Evolutionary conservation across 441 rosid species (phyloP), one percentile per base, ranked within the genome.

Genomic region (Aleurites moluccanus): DNA sequence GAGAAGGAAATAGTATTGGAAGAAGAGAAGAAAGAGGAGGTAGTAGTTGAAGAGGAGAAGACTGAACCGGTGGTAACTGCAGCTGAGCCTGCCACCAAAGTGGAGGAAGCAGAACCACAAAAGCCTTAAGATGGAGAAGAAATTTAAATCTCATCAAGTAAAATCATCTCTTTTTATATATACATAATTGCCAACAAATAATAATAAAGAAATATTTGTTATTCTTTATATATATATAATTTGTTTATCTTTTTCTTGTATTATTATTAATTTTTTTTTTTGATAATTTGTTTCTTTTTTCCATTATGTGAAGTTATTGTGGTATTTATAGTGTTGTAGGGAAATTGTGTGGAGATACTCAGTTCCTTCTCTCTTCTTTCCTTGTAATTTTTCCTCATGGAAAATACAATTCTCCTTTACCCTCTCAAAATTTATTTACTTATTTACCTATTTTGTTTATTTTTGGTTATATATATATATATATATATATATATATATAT

Each of bases 21-120:
- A 50, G 88, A 87, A 79, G 84, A 72, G 67, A 80, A 88, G 87
- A 83, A 86, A 73, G 85, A 85, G 66, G 92, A 82, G 73, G 78
- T 33, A 5, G 77, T 38, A 0, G 78, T 1, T 14, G 80, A 38
- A 47, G 70, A 44, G 7, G 84, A 73, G 66, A 64, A 63, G 64
- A 38, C 60, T 10, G 70, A n/a, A 20, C 1, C 56, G 2, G 23
- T 14, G 52, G 68, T 7, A 0, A 70, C 62, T 13, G 66, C 81
- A 6, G 80, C 64, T 6, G 77, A 44, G 16, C 57, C 79, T 10
- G 82, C 84, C 1, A 64, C 75, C 66, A 77, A 83, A 79, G 83
- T 52, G n/a, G 82, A 77, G 77, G 83, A 83, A 79, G 73, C 75
- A 47, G 87, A 87, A 44, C 82, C 91, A 75, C 84, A 89, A 69